These are phyloP conservation scores for Venustampulla echinocandica DNA, from an alignment of 495 filamentous ascomycete species.

Conservation along the genomic window DNA sequence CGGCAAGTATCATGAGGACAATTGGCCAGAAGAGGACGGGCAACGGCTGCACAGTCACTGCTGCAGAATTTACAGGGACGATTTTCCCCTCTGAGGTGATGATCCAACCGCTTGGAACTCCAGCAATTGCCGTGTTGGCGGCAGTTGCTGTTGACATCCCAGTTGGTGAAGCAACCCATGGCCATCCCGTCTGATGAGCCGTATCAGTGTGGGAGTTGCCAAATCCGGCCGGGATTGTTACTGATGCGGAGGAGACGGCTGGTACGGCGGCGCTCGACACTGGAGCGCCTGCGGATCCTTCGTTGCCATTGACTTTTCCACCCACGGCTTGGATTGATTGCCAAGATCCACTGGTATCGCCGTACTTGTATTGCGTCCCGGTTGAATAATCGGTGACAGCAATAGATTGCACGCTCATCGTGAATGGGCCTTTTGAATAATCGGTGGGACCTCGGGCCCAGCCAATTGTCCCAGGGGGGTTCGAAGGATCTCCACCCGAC, in stretches of 20 bases:
- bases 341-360: conserved; percentile 58
- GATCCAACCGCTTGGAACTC: conserved; percentile 64
- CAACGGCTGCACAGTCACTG: conserved; percentile 14
- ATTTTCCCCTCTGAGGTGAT: conserved; percentile 64
- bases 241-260: conserved; percentile 17
- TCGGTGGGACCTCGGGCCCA: conserved; percentile 68
- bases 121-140: conserved; percentile 30
- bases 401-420: conserved; percentile 70
- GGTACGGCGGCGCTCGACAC: conserved; percentile 16
- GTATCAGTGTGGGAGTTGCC: conserved; percentile 16
- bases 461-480: conserved; percentile 55
- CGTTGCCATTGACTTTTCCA: conserved; percentile 46
- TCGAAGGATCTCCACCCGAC: conserved; percentile 61
- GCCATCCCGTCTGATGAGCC: conserved; percentile 34
- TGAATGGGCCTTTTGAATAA: conserved; percentile 61
- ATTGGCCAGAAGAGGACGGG: conserved; percentile 2
- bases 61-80: conserved; percentile 38
- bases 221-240: conserved; percentile 23
- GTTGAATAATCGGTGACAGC: conserved; percentile 74
- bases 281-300: conserved; percentile 6
- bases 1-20: conserved; percentile 16
- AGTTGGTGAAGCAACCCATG: conserved; percentile 45
- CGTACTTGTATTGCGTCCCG: conserved; percentile 65
- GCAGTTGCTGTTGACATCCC: conserved; percentile 25
- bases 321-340: conserved; percentile 61